Evolutionary conservation across 306 rosid genomes (phyloP).

Genomic region (Herpetospermum pedunculosum): DNA sequence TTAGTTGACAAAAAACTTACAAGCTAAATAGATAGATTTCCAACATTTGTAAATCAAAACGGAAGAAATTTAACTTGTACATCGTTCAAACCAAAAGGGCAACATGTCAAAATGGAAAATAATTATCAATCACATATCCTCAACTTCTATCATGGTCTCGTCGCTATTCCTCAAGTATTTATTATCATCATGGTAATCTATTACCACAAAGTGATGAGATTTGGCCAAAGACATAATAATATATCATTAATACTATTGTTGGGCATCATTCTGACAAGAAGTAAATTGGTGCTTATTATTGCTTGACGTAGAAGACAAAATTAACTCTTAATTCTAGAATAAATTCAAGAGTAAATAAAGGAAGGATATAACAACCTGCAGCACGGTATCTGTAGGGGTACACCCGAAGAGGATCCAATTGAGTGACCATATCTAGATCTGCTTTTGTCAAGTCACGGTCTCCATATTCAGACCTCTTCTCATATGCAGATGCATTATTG

Average conservation of each 20-base stretch:
- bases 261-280: neutral
- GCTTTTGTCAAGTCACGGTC: constrained; percentile 69
- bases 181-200: neutral
- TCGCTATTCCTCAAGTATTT: neutral
- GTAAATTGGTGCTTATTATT: neutral
- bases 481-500: constrained; percentile 76
- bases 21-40: neutral
- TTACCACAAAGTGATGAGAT: neutral
- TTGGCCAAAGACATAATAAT: neutral
- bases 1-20: neutral
- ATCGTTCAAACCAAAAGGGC: neutral
- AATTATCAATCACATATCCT: neutral
- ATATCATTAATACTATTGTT: neutral
- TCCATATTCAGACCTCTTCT: constrained; percentile 86
- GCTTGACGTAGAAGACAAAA: neutral
- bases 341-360: neutral
- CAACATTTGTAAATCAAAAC: neutral
- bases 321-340: neutral
- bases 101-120: neutral
- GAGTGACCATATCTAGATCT: constrained; percentile 78
- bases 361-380: constrained; percentile 48
- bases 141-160: neutral
- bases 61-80: neutral
- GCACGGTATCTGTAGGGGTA: constrained; percentile 95
- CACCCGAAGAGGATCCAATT: constrained; percentile 73